These are phyloP conservation scores for Gossypium davidsonii DNA, from an alignment of 441 rosid genomes.

Conservation along the genomic window DNA sequence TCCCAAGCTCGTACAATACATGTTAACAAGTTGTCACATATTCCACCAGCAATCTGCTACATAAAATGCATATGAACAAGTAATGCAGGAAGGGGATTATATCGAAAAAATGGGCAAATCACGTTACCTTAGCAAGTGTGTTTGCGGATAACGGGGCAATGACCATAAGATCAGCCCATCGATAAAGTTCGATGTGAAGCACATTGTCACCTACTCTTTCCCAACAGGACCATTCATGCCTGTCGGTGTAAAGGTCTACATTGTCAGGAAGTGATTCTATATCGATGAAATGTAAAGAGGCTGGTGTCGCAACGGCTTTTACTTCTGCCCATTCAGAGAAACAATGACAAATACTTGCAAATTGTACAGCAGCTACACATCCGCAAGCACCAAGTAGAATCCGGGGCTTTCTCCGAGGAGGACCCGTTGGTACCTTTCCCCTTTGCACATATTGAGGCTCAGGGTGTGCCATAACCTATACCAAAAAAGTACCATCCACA, in stretches of 20 bases:
- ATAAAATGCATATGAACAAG: background rate
- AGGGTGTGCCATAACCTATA: slow-evolving; percentile 11
- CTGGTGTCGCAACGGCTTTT: slow-evolving; percentile 58
- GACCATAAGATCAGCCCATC: slow-evolving; percentile 88
- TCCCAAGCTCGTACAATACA: slow-evolving; percentile 92
- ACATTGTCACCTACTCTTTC: slow-evolving; percentile 64
- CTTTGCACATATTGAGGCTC: background rate
- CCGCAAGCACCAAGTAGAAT: slow-evolving; percentile 81
- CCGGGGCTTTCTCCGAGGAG: slow-evolving; percentile 39
- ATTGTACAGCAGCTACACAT: slow-evolving; percentile 77
- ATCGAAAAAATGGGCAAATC: background rate
- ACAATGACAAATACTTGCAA: slow-evolving; percentile 65
- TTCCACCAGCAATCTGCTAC: slow-evolving; percentile 76
- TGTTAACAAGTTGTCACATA: slow-evolving; percentile 84
- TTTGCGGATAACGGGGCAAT: slow-evolving; percentile 80
- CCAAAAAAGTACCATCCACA: background rate
- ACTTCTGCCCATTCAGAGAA: slow-evolving; percentile 82
- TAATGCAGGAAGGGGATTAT: background rate
- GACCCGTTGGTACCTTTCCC: slow-evolving; percentile 4
- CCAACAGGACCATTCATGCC: slow-evolving; percentile 81
- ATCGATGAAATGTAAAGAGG: slow-evolving; percentile 69
- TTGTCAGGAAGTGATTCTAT: slow-evolving; percentile 58
- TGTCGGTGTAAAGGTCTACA: slow-evolving; percentile 57
- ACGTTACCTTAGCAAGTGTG: slow-evolving; percentile 72
- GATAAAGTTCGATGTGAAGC: slow-evolving; percentile 73